phyloP scores from a whole-genome alignment of 306 rosid genomes.

The Amphicarpaea edgeworthii region DNA sequence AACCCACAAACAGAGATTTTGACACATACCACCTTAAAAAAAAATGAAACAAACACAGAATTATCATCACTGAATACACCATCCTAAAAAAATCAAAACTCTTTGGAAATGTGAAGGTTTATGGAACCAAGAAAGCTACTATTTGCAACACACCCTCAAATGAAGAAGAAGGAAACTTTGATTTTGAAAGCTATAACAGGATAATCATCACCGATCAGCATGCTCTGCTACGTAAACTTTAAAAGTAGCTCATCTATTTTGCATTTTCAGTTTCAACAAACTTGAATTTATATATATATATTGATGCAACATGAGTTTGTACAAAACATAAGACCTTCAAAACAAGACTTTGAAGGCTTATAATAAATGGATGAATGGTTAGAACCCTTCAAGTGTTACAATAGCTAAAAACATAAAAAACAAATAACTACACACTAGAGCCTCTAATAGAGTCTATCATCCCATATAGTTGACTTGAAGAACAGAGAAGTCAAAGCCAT shows the following conservation, averaged over 20 bases:
- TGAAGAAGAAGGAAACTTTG: not conserved
- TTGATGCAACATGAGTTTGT: too few relatives aligned
- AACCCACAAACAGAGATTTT: not conserved
- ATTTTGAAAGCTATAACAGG: not conserved
- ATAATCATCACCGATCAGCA: not conserved
- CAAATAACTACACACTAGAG: too few relatives aligned
- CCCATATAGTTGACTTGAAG: not conserved
- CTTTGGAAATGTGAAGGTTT: not conserved
- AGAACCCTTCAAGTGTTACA: too few relatives aligned
- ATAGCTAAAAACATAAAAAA: too few relatives aligned
- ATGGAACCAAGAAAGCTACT: not conserved
- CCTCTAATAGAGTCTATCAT: too few relatives aligned
- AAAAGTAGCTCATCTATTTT: too few relatives aligned
- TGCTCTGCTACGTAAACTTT: too few relatives aligned
- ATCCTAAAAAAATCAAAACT: not conserved
- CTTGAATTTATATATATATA: too few relatives aligned
- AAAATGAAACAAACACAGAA: not conserved
- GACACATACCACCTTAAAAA: not conserved
- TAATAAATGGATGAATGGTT: too few relatives aligned
- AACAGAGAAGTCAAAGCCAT: not conserved
- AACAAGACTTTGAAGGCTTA: too few relatives aligned
- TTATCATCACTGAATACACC: not conserved
- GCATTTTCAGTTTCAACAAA: too few relatives aligned
- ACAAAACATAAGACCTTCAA: too few relatives aligned
- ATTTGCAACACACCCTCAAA: not conserved